Evolutionary conservation across 176 grass and related monocot species (phyloP), one percentile per base, ranked within the genome.

Genomic region (Puya raimondii): DNA sequence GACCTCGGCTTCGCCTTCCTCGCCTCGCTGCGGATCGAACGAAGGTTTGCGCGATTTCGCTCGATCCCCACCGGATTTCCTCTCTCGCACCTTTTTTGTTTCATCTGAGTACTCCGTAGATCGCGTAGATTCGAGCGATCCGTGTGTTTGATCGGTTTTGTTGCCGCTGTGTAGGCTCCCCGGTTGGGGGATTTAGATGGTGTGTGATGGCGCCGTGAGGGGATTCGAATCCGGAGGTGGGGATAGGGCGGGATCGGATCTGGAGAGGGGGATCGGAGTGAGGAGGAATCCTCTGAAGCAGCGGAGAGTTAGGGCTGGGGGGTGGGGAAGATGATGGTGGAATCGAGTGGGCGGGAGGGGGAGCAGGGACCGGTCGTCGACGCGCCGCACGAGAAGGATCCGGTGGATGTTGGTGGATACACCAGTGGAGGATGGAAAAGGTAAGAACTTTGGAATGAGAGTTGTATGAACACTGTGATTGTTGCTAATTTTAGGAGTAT

Each of bases 361-460:
- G 76, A 72, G 18, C 21, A 21, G 65, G 25, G 52, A 63, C 65
- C 83, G 53, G 67, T 67, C 11, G 69, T 27, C 73, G 86, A 80
- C 50, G 47, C 67, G 9, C 63, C 71, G 12, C 33, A 56, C 59
- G 71, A 73, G 42, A 73, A 63, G 33, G 56, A 73, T 73, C 78
- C 64, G 73, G 64, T 72, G 7, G 92, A 87, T 21, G 89, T 85
- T 69, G 78, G 91, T 50, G 88, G 86, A 48, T 96, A 96, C 69
- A 84, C 80, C 72, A 91, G 88, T 63, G 92, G 92, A 68, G 86
- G 87, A 15, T 96, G 87, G 91, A 84, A 88, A 84, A 96, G 91
- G 91, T 96, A 85, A 76, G 9, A 0, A 1, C 12, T 67, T 52
- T 14, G 53, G 50, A 59, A 42, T 52, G 54, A 69, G 12, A 70